phyloP scores from a whole-genome alignment of 2,329 filamentous ascomycete genomes.

The Coleophoma crateriformis region DNA sequence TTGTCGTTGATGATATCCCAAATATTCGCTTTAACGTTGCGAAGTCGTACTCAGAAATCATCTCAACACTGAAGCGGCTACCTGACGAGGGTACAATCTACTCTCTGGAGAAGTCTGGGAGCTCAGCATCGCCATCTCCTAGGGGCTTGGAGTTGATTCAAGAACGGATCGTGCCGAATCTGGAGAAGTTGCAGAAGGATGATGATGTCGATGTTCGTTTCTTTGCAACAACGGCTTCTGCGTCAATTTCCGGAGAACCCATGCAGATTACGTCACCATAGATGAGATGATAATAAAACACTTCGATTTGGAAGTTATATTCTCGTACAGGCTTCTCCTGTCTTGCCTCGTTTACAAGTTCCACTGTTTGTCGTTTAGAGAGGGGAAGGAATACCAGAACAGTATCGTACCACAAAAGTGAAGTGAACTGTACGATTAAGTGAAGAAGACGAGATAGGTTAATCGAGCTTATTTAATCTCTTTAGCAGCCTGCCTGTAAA shows the following conservation, averaged over 20 bases:
- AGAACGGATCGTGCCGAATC: conserved; percentile 78
- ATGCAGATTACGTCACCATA: conserved; percentile 45
- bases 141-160: conserved; percentile 76
- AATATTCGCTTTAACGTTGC: conserved; percentile 99
- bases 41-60: conserved; percentile 89
- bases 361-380: conserved; percentile 24
- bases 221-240: conserved; percentile 87
- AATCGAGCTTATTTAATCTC: too few relatives aligned
- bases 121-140: conserved; percentile 55
- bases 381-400: conserved; percentile 27
- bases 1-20: conserved; percentile 90
- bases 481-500: too few relatives aligned
- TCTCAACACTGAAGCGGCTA: conserved; percentile 85
- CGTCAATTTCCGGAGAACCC: conserved; percentile 39
- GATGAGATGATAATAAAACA: conserved; percentile 20
- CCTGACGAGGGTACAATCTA: conserved; percentile 84
- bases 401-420: too few relatives aligned
- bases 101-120: conserved; percentile 74
- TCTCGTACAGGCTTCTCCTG: conserved; percentile 12
- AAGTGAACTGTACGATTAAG: neutral
- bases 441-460: too few relatives aligned
- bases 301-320: conserved; percentile 17
- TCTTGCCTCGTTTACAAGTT: conserved; percentile 15
- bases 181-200: conserved; percentile 95
- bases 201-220: conserved; percentile 97